phyloP scores from a whole-genome alignment of 495 filamentous ascomycete species.

The Aspergillus cristatus region DNA sequence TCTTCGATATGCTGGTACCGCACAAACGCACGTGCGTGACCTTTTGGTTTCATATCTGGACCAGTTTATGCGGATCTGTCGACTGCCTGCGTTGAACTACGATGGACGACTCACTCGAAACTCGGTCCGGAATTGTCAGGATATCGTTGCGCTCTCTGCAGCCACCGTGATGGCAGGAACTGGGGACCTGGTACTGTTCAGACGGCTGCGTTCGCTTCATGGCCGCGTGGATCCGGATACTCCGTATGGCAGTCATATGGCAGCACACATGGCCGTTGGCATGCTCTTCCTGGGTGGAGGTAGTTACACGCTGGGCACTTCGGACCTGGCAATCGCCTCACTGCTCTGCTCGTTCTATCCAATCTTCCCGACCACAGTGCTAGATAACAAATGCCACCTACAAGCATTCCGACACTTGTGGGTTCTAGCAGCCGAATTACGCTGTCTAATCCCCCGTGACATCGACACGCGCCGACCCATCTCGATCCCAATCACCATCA shows the following conservation, averaged over 20 bases:
- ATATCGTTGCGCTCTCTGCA: constrained; percentile 69
- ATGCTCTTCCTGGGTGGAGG: constrained; percentile 87
- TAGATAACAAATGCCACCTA: constrained; percentile 88
- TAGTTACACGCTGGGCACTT: constrained; percentile 84
- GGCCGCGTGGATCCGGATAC: constrained; percentile 78
- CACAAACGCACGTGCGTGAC: constrained; percentile 59
- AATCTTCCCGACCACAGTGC: constrained; percentile 74
- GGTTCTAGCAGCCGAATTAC: constrained; percentile 84
- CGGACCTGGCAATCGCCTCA: constrained; percentile 73
- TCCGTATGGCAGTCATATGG: constrained; percentile 88
- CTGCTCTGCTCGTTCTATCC: constrained; percentile 92
- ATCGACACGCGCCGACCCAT: constrained; percentile 72
- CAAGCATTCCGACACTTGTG: constrained; percentile 98
- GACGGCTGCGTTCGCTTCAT: constrained; percentile 80
- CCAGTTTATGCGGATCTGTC: constrained; percentile 72
- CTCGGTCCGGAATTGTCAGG: constrained; percentile 82
- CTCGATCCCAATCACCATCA: constrained; percentile 56
- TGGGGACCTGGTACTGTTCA: constrained; percentile 80
- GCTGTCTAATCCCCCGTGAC: constrained; percentile 80
- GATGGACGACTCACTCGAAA: constrained; percentile 73
- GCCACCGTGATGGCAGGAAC: constrained; percentile 92
- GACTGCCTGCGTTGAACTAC: constrained; percentile 57
- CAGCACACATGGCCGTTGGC: constrained; percentile 84
- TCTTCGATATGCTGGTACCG: constrained; percentile 81
- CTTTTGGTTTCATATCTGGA: constrained; percentile 78